Evolutionary conservation across 495 filamentous ascomycete genomes (phyloP), one percentile per base, ranked within the genome.

Genomic region (Gamarada debralockiae): DNA sequence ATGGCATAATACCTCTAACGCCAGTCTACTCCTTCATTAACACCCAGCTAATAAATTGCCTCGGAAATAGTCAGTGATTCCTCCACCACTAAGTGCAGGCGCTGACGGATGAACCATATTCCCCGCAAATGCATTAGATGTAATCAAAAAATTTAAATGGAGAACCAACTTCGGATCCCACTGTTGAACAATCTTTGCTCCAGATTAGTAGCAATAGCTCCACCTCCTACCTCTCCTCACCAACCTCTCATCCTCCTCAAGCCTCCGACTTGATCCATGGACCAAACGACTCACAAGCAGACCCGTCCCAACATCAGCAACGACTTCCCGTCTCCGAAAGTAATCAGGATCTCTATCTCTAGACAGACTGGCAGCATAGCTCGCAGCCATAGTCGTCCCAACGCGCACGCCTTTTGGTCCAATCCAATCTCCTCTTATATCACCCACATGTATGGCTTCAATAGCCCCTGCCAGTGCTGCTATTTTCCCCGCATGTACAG

Each of bases 181-280:
- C n/a, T n/a, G n/a, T n/a, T n/a, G n/a, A n/a, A n/a, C n/a, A 40
- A 17, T 17, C 37, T 34, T 34, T n/a, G 20, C n/a, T n/a, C n/a
- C n/a, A n/a, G n/a, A n/a, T 25, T 17, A 48, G 18, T 48, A 48
- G 24, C 44, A 48, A 48, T 33, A 48, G 31, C 44, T 48, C 44
- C 42, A 48, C 15, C 44, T 48, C 27, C 44, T 48, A 15, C 27
- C 25, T 34, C 44, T 29, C 20, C 27, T 29, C 25, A 4, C 10
- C 23, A 9, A 1, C 23, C 41, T 45, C 5, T 18, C 44, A 14
- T 15, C 14, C 6, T 48, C 44, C 21, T 20, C 40, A 6, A 23
- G 15, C 15, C 40, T 15, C n/a, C 27, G 10, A n/a, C 14, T 31
- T 12, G 44, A 48, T 12, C 44, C 44, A 48, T 48, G 44, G 3